Conservation (phyloP, 208 protist genomes). For the Trypanosoma platydactyli region DNA sequence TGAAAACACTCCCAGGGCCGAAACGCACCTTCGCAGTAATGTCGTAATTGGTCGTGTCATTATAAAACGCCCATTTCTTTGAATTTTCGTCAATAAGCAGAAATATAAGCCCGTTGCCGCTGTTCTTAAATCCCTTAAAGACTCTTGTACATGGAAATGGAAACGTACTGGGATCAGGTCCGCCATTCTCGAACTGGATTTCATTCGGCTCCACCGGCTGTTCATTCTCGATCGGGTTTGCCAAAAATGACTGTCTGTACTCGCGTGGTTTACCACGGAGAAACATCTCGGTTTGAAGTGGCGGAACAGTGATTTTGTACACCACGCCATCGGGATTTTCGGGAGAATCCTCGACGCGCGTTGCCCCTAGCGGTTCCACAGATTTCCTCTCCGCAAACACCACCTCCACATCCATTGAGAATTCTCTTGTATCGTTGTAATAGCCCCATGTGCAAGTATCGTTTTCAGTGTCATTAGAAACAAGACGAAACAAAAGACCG, state of each 20-base stretch:
- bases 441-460: constrained; percentile 64
- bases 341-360: constrained; percentile 13
- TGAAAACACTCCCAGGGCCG: constrained; percentile 37
- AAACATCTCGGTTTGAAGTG: constrained; percentile 62
- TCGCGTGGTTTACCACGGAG: constrained; percentile 45
- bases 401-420: constrained; percentile 57
- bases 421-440: constrained; percentile 85
- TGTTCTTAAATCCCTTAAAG: constrained; percentile 68
- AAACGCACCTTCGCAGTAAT: constrained; percentile 68
- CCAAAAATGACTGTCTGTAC: constrained; percentile 63
- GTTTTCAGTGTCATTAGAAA: constrained; percentile 43
- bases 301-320: constrained; percentile 52
- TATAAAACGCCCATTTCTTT: constrained; percentile 63
- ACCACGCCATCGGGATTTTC: constrained; percentile 31
- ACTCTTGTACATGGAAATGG: constrained; percentile 42
- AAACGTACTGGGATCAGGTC: constrained; percentile 42
- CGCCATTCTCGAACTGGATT: constrained; percentile 53
- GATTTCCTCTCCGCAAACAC: constrained; percentile 33
- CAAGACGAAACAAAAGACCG: constrained; percentile 81
- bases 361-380: constrained; percentile 49
- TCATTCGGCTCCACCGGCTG: constrained; percentile 35
- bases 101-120: constrained; percentile 61
- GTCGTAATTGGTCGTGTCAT: constrained; percentile 62
- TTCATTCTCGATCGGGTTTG: constrained; percentile 43
- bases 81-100: constrained; percentile 43